Evolutionary conservation across 2,329 filamentous ascomycete species (phyloP).

Genomic region (Cladosporium sp.): DNA sequence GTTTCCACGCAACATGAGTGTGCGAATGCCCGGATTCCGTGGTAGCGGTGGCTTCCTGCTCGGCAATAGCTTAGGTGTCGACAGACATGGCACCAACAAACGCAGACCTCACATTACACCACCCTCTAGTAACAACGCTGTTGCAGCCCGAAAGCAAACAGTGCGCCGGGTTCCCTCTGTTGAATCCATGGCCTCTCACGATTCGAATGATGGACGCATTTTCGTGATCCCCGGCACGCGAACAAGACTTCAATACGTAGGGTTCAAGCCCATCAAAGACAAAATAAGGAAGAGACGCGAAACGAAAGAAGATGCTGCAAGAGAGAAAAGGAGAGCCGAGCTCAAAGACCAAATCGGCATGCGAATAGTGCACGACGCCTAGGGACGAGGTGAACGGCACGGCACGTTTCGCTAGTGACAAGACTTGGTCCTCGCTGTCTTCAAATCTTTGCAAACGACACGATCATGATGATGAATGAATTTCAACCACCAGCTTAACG

Average conservation of each 20-base stretch:
- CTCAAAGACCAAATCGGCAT: constrained; percentile 53
- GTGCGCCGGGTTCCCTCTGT: not conserved
- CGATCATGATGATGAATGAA: constrained; percentile 2
- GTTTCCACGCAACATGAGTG: constrained; percentile 29
- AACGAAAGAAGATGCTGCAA: constrained; percentile 38
- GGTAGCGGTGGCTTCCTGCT: constrained; percentile 45
- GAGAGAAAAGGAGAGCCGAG: constrained; percentile 50
- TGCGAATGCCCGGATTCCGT: constrained; percentile 36
- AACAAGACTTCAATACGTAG: constrained; percentile 49
- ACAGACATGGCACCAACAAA: constrained; percentile 43
- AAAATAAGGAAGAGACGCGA: constrained; percentile 42
- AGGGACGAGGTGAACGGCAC: not conserved
- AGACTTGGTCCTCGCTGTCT: no score
- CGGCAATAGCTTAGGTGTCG: constrained; percentile 55
- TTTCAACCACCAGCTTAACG: not conserved
- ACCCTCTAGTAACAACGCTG: not conserved
- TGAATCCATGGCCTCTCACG: constrained; percentile 1
- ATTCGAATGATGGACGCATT: constrained; percentile 11
- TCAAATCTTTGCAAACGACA: not conserved
- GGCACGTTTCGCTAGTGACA: not conserved
- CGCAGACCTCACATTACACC: constrained; percentile 37
- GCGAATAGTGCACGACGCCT: constrained; percentile 11
- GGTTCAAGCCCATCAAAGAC: constrained; percentile 46
- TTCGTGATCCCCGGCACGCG: constrained; percentile 23
- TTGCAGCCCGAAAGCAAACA: not conserved